These are phyloP conservation scores for Davidsoniella eucalypti DNA, from an alignment of 2,329 filamentous ascomycete species.

Conservation along the genomic window DNA sequence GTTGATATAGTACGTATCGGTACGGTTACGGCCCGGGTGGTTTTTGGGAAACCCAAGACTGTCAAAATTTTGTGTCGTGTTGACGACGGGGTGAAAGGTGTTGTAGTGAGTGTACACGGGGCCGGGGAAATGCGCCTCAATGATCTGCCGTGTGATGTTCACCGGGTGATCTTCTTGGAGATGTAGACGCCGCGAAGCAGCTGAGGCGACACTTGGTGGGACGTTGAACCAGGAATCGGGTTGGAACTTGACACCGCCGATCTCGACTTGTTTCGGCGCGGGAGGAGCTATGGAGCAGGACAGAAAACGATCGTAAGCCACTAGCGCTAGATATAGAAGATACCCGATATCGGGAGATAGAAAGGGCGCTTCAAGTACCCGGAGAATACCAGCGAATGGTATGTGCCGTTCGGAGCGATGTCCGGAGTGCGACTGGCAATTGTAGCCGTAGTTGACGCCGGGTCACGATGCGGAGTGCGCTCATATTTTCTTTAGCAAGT, in stretches of 20 bases:
- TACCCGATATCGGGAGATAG: background rate
- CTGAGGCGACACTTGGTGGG: constrained; percentile 54
- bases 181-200: constrained; percentile 67
- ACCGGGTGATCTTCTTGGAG: constrained; percentile 82
- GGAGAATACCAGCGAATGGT: background rate
- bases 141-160: constrained; percentile 76
- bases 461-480: background rate
- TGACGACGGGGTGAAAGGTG: constrained; percentile 66
- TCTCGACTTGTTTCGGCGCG: constrained; percentile 24
- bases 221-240: constrained; percentile 79
- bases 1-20: constrained; percentile 95
- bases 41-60: constrained; percentile 81
- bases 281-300: constrained; percentile 2
- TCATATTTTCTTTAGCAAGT: background rate
- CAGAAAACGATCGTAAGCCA: constrained; percentile 5
- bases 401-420: background rate
- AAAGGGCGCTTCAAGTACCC: constrained; percentile 4
- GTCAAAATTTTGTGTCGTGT: constrained; percentile 81
- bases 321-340: background rate
- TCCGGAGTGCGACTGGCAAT: background rate
- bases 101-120: constrained; percentile 64
- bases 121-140: constrained; percentile 70
- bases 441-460: constrained; percentile 2
- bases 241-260: constrained; percentile 47
- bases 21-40: constrained; percentile 72